phyloP scores from a whole-genome alignment of 441 rosid species.

The Erodium texanum region DNA sequence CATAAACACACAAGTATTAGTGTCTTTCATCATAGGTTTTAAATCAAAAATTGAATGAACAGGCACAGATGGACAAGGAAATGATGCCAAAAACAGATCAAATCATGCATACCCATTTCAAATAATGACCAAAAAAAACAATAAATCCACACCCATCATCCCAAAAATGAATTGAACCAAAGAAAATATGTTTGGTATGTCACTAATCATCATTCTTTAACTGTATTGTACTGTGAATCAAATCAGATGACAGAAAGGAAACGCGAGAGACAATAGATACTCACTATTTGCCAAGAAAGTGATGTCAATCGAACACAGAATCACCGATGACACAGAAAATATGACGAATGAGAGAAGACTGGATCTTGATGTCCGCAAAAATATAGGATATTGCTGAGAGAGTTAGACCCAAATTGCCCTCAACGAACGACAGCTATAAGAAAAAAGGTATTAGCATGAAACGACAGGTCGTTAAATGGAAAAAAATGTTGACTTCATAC shows the following conservation, averaged over 20 bases:
- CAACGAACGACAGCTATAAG: neutral
- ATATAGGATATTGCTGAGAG: neutral
- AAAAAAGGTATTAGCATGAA: neutral
- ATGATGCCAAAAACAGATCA: neutral
- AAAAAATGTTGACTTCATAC: neutral
- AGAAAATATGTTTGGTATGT: neutral
- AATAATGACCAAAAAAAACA: neutral
- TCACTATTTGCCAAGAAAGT: neutral
- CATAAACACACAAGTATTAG: slow-evolving; percentile 7
- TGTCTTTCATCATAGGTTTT: neutral
- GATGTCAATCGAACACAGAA: neutral
- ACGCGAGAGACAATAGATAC: neutral
- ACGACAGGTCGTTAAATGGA: neutral
- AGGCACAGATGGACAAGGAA: neutral
- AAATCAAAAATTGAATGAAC: neutral
- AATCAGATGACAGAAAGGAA: neutral
- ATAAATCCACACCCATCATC: neutral
- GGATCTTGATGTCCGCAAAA: neutral
- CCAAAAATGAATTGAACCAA: neutral
- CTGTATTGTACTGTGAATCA: neutral
- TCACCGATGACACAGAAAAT: neutral
- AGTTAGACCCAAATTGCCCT: neutral
- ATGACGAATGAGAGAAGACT: neutral
- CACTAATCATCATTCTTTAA: neutral
- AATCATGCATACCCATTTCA: neutral